Percentiles rank a stretch among this genome's conserved stretches.
Conservation (phyloP, 2,329 filamentous ascomycete species). For the Penicillium expansum region DNA sequence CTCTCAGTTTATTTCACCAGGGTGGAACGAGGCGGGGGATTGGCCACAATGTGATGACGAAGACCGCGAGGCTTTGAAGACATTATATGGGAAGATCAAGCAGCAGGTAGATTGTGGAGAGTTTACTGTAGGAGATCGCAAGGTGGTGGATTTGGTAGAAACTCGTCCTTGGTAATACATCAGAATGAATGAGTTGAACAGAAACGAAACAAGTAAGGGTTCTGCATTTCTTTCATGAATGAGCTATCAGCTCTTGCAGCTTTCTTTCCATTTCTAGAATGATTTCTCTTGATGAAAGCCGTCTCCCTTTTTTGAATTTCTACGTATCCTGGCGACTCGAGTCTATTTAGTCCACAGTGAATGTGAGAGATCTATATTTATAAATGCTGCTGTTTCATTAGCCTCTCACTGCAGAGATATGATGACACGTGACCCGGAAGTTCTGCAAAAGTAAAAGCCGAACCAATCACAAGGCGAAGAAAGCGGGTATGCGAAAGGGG, state of each 20-base stretch:
- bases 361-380: background rate
- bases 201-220: background rate
- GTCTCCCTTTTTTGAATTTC: background rate
- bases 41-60: background rate
- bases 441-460: background rate
- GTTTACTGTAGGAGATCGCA: background rate
- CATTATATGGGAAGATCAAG: background rate
- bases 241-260: background rate
- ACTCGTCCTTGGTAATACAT: background rate
- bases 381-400: background rate
- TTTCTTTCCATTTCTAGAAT: background rate
- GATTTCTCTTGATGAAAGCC: too few relatives aligned
- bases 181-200: background rate
- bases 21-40: too few relatives aligned
- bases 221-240: background rate
- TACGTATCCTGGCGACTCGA: background rate
- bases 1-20: background rate
- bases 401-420: background rate
- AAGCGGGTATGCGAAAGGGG: background rate
- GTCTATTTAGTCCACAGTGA: background rate
- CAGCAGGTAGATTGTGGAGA: background rate
- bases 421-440: background rate
- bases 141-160: background rate
- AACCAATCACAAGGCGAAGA: slow-evolving; percentile 2
- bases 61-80: background rate